These are phyloP conservation scores for Lachnellula hyalina DNA, from an alignment of 2,329 filamentous ascomycete species.

Conservation along the genomic window DNA sequence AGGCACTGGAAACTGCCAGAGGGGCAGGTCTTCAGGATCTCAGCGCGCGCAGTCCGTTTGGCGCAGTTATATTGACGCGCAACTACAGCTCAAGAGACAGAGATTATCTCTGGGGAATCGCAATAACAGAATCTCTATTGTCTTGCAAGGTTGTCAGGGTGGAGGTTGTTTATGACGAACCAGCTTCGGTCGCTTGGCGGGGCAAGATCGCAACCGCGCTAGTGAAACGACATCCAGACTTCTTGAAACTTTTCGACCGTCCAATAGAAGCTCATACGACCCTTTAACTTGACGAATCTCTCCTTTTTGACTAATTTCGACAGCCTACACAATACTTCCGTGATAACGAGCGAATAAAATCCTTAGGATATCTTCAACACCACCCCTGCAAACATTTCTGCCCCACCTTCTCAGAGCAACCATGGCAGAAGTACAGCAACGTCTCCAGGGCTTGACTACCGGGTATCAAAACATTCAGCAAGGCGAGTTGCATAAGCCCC, in stretches of 20 bases:
- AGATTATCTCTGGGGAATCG: background rate
- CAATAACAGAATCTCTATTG: constrained; percentile 1
- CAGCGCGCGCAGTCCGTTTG: background rate
- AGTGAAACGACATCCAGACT: constrained; percentile 11
- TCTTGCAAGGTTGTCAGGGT: constrained; percentile 4
- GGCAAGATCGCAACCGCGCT: constrained; percentile 22
- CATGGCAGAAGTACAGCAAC: constrained; percentile 71
- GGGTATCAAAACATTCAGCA: constrained; percentile 83
- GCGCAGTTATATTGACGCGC: background rate
- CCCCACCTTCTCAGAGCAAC: constrained; percentile 3
- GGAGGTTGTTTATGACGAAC: constrained; percentile 9
- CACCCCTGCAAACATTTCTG: background rate
- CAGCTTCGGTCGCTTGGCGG: constrained; percentile 17
- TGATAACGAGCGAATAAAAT: background rate
- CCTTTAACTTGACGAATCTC: background rate
- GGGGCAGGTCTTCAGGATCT: background rate
- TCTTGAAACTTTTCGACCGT: constrained; percentile 10
- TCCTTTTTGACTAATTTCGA: background rate
- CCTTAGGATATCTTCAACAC: background rate
- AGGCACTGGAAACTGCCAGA: background rate
- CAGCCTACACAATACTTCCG: background rate
- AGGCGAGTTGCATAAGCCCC: constrained; percentile 42
- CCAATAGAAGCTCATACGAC: background rate
- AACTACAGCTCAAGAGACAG: background rate
- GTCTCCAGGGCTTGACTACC: constrained; percentile 77